Base-by-base conservation (phyloP, 192 early-diverging fungal genomes). In the Coemansia sp. region DNA sequence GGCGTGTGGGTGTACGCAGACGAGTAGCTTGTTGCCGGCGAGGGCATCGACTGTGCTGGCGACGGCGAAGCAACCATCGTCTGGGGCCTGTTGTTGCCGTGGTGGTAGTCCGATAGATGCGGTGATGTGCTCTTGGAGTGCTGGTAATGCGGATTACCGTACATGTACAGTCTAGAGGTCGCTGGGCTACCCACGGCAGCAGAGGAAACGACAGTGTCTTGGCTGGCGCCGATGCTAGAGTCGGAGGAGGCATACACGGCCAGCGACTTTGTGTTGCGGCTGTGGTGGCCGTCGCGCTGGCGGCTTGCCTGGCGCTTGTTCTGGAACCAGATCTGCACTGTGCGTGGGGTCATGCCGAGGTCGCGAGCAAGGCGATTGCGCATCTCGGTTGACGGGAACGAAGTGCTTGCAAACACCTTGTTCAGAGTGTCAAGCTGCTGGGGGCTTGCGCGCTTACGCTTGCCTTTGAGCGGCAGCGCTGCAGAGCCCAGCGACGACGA, bases 291-390 rank as follows among this genome's bases (percentile, higher is more conserved):
- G 66, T 78, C 81, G 58, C 88, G 78, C 71, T 87, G 86, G 33
- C 87, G 85, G 46, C 88, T 87, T 56, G 88, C 88, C 71, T 96
- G 94, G 36, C 96, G 87, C 71, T 89, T 90, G 85, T 98, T 98
- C 76, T 98, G 96, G 77, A 98, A 98, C 96, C 96, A 98, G 59
- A 98, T 93, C 81, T 98, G 96, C 21, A 98, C 92, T 0, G 92
- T 93, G 43, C 94, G 88, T 21, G 94, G 93, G 41, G 90, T 89
- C 96, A 98, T 96, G 48, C 89, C 88, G 48, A 94, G 87, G 59
- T 91, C 84, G 60, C 87, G 85, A 62, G 92, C 93, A 0, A 98
- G 83, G 24, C 88, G 84, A 62, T 89, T 72, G 66, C 96, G 87
- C 75, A 90, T 81, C 62, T 93, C 90, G 2, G 92, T 92, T 38